Base-by-base conservation (phyloP, 2,329 filamentous ascomycete species). In the Aspergillus novofumigatus region DNA sequence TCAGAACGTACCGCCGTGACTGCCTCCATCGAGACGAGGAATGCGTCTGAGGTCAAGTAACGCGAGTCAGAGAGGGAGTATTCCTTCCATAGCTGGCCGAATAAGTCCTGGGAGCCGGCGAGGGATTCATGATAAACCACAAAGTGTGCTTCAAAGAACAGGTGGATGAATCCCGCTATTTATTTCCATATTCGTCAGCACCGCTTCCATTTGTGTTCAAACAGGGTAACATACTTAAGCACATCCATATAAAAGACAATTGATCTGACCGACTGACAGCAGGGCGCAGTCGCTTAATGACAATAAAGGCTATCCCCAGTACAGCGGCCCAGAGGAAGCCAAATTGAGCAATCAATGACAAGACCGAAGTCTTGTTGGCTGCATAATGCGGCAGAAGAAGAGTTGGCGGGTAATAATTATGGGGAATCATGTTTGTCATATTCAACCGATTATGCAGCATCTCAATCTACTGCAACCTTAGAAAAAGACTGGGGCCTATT, bases 51-150 rank as follows among this genome's bases (percentile, higher is more conserved):
- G 1, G 86, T 90, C 59, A 95, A 76, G 67, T 96, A 96, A 32
- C 91, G 83, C 52, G 90, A 93, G 75, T 96, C 91, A 2, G 89
- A 91, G 29, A 91, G 81, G 1, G 89, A 81, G 69, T 96, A 96
- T 73, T 95, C 91, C 70, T 95, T 95, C 91, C 91, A 96, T 35
- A 95, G 80, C 76, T 95, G 90, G 1, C 87, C 89, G 57, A 91
- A 87, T 3, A 92, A 75, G 21, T 83, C 83, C 65, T 89, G 85
- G 58, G 82, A 82, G n/a, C 81, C 76, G 1, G 85, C 81, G 61
- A 93, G 77, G 23, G 73, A 73, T 11, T 75, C 69, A 65, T 87
- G 85, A 67, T 90, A 83, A 58, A 81, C 72, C 51, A 90, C 79
- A 69, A 88, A 92, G 73, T 91, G 92, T 44, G 84, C 87, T 77